A percentile compares a stretch with the other conserved stretches of the same genome.
Evolutionary conservation across 208 protist species (phyloP).

Genomic region (Borovskyia barvae): DNA sequence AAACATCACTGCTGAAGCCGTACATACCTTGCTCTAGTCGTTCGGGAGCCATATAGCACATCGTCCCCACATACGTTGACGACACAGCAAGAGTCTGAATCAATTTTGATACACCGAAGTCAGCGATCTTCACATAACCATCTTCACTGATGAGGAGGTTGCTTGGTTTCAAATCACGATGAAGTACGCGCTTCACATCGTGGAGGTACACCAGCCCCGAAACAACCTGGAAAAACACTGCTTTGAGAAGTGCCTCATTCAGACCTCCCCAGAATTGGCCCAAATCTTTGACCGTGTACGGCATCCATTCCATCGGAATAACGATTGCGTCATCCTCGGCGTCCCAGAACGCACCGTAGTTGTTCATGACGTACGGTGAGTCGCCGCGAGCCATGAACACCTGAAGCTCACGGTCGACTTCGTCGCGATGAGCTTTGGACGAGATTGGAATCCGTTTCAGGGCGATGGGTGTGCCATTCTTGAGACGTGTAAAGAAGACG

Average conservation of each 20-base stretch:
- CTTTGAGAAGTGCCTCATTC: constrained; percentile 76
- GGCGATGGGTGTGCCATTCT: constrained; percentile 71
- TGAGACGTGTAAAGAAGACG: constrained; percentile 72
- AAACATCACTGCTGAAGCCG: constrained; percentile 92
- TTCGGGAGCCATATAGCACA: constrained; percentile 95
- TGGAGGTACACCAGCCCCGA: constrained; percentile 84
- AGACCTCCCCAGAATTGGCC: constrained; percentile 78
- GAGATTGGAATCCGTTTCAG: constrained; percentile 88
- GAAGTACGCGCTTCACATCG: constrained; percentile 88
- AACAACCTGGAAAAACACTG: constrained; percentile 86
- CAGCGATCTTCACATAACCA: constrained; percentile 89
- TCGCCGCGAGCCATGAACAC: constrained; percentile 77
- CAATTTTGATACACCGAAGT: constrained; percentile 93
- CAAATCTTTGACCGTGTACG: constrained; percentile 83
- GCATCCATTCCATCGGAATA: constrained; percentile 92
- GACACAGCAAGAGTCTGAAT: constrained; percentile 87
- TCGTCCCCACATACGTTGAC: constrained; percentile 92
- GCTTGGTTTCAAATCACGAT: constrained; percentile 96
- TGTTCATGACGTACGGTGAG: constrained; percentile 85
- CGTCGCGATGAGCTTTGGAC: constrained; percentile 83
- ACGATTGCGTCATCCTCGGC: constrained; percentile 78
- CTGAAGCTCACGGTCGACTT: constrained; percentile 82
- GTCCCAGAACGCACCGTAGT: constrained; percentile 89
- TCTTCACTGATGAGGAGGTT: constrained; percentile 96
- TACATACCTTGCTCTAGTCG: constrained; percentile 88